Percentiles rank a stretch among this genome's conserved stretches.
phyloP scores from a whole-genome alignment of 768 basidiomycete species.

The Suillus discolor region DNA sequence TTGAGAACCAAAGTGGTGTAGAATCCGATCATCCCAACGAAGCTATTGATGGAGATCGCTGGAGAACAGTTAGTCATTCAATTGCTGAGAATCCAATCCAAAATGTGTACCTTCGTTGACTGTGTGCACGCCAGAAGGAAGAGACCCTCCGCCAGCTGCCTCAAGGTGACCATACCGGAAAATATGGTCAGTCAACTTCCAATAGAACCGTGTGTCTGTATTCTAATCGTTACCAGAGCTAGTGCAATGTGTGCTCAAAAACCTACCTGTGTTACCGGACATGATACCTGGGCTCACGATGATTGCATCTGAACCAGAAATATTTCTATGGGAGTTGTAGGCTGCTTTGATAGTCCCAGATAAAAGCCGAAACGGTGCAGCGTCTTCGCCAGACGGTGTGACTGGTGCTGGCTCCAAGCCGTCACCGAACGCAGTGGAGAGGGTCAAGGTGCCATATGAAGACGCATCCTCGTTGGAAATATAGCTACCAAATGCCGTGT shows the following conservation, averaged over 20 bases:
- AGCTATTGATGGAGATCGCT: constrained; percentile 53
- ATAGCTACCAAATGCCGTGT: constrained; percentile 54
- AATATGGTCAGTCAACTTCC: constrained; percentile 55
- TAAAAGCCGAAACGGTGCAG: constrained; percentile 48
- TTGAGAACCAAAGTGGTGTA: constrained; percentile 68
- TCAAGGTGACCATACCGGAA: constrained; percentile 61
- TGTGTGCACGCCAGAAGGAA: constrained; percentile 58
- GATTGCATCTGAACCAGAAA: constrained; percentile 36
- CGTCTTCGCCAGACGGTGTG: constrained; percentile 42
- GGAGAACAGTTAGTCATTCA: neutral
- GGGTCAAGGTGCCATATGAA: constrained; percentile 47
- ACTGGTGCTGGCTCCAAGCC: constrained; percentile 70
- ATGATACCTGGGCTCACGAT: constrained; percentile 55
- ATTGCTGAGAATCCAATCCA: neutral
- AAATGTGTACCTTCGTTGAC: constrained; percentile 64
- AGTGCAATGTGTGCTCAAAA: neutral
- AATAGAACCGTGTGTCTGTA: constrained; percentile 48
- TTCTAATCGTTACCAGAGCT: neutral
- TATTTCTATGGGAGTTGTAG: constrained; percentile 50
- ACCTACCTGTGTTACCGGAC: constrained; percentile 54
- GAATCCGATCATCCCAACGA: constrained; percentile 69
- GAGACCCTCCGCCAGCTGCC: constrained; percentile 27
- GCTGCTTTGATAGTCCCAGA: constrained; percentile 68
- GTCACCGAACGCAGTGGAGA: constrained; percentile 47
- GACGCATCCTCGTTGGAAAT: constrained; percentile 38